Conservation (phyloP, 108 stramenopile species). For the Skeletonema menzelii region DNA sequence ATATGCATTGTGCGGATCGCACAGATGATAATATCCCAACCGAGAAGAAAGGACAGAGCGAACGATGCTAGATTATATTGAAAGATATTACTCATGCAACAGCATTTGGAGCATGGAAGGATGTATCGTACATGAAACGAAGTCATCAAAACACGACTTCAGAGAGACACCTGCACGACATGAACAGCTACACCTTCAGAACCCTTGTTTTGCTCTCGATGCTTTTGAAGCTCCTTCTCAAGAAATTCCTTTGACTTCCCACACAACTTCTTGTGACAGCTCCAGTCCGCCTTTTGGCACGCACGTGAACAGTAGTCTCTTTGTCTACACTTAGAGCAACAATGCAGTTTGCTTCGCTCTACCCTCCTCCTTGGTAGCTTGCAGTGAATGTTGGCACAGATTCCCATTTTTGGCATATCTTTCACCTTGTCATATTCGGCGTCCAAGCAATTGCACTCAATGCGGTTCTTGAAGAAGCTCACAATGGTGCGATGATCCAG, state of each 20-base stretch:
- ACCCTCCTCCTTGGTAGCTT: not conserved
- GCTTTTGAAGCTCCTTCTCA: not conserved
- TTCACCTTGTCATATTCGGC: not conserved
- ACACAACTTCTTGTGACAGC: not conserved
- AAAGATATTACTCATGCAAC: too few species aligned
- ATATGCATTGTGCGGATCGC: too few species aligned
- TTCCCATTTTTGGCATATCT: not conserved
- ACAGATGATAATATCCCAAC: too few species aligned
- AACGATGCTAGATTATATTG: too few species aligned
- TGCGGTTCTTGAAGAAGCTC: not conserved
- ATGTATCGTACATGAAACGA: too few species aligned
- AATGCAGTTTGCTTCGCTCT: not conserved
- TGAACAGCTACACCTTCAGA: not conserved
- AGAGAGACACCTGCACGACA: not conserved
- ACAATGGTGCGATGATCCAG: not conserved
- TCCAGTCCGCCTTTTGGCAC: not conserved
- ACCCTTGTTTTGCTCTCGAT: not conserved
- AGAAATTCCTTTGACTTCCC: not conserved
- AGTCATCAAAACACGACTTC: not conserved
- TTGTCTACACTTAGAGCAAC: not conserved
- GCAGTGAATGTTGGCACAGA: not conserved
- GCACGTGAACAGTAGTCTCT: not conserved
- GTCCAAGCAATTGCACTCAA: not conserved
- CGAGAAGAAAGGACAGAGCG: too few species aligned
- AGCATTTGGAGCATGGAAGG: too few species aligned